Evolutionary conservation across 306 rosid genomes (phyloP).

Genomic region (Abrus precatorius): DNA sequence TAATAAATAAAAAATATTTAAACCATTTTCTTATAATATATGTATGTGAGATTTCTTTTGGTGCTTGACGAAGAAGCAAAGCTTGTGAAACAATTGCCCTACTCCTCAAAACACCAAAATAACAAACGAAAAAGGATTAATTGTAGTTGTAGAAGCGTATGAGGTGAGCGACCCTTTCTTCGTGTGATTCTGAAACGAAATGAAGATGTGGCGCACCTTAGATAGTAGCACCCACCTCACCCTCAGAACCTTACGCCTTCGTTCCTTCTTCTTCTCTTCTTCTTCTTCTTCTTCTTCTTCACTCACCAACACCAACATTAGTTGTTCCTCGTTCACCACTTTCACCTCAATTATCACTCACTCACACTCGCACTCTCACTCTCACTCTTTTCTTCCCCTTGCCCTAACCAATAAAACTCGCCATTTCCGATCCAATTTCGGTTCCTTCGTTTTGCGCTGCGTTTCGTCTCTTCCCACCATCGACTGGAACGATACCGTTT

Average conservation of each 20-base stretch:
- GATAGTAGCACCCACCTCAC: conserved; percentile 35
- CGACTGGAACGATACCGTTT: conserved; percentile 81
- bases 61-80: too few species aligned
- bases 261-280: conserved; percentile 41
- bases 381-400: conserved; percentile 34
- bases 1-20: too few species aligned
- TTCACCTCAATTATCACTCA: conserved; percentile 51
- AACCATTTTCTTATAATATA: too few species aligned
- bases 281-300: neutral
- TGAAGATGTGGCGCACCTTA: conserved; percentile 46
- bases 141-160: neutral
- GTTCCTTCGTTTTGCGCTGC: conserved; percentile 57
- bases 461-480: conserved; percentile 63
- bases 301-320: neutral
- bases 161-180: neutral
- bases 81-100: too few species aligned
- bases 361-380: neutral
- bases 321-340: conserved; percentile 26
- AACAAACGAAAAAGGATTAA: neutral
- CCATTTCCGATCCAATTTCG: conserved; percentile 19
- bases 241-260: conserved; percentile 45
- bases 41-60: too few species aligned
- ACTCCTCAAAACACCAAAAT: too few species aligned
- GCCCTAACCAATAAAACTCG: conserved; percentile 34
- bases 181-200: neutral